Evolutionary conservation across 306 rosid genomes (phyloP), one percentile per base, ranked within the genome.

Genomic region (Casuarina equisetifolia): DNA sequence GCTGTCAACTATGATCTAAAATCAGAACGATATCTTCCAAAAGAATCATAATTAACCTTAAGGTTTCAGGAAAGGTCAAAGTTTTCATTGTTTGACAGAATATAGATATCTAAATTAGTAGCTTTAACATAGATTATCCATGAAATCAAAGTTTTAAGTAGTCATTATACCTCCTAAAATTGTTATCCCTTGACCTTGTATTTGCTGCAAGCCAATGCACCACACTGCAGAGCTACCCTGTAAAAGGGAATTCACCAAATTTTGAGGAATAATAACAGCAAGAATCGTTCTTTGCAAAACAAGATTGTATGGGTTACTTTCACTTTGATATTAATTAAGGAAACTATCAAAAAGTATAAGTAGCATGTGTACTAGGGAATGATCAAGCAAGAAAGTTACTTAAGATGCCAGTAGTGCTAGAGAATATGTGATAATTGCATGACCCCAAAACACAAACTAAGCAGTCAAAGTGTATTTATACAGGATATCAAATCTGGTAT

Each of bases 181-280:
- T 78, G 99, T 96, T 66, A 86, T 79, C 19, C 74, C 90, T 70
- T 92, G 97, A 72, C 98, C 98, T 71, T 86, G 86, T 59, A 87
- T 79, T 86, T 92, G 88, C 85, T 92, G 99, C 72, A 96, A 85
- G 63, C 99, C 99, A 78, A 95, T 81, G 84, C 99, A 95, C 99
- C 99, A 95, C 64, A 90, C 87, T 63, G 94, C 77, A 80, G 83
- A 84, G 15, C 88, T 86, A 36, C 86, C 90, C 99, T 96, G 94
- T 39, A 80, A 70, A 32, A 84, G 70, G 10, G 63, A 53, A 79
- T 78, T 76, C 43, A 74, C 74, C 73, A 62, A 55, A 55, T 12
- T 64, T 16, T 71, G 70, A 43, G 69, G 44, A 78, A 48, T 63
- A 45, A 69, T 71, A 38, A 45, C 6, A 12, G 70, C 35, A 85